Conservation (phyloP, 2,329 filamentous ascomycete genomes). For the Beauveria varroae region DNA sequence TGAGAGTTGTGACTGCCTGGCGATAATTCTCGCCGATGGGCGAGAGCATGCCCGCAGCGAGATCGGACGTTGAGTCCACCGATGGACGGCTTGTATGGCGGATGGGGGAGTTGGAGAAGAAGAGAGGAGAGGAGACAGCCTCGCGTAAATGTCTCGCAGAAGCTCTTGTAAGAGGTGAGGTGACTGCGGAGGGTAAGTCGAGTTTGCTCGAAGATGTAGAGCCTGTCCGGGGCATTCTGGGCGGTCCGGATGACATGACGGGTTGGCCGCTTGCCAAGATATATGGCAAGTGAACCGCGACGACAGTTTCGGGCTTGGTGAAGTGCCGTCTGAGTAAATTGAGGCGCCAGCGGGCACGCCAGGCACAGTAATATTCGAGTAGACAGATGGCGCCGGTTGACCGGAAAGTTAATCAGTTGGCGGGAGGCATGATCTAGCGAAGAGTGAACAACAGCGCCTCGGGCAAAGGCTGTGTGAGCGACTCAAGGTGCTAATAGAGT, state of each 20-base stretch:
- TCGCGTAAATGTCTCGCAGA: slow-evolving; percentile 24
- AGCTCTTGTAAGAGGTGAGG: slow-evolving; percentile 15
- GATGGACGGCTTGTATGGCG: slow-evolving; percentile 30
- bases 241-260: slow-evolving; percentile 27
- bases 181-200: slow-evolving; percentile 30
- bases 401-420: slow-evolving; percentile 1
- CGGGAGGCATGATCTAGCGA: slow-evolving; percentile 1
- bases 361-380: background rate
- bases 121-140: slow-evolving; percentile 41
- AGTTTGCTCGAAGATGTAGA: slow-evolving; percentile 37
- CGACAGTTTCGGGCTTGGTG: background rate
- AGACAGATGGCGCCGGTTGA: background rate
- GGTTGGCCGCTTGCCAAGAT: slow-evolving; percentile 20
- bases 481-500: background rate
- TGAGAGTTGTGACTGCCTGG: slow-evolving; percentile 44
- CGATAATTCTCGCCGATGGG: slow-evolving; percentile 35
- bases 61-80: slow-evolving; percentile 32
- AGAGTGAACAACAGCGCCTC: background rate
- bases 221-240: slow-evolving; percentile 42
- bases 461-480: background rate
- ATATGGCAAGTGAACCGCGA: background rate
- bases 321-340: background rate
- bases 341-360: background rate
- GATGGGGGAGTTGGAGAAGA: slow-evolving; percentile 40
- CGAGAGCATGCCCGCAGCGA: slow-evolving; percentile 39